Evolutionary conservation across 306 rosid species (phyloP).

Genomic region (Vigna angularis): DNA sequence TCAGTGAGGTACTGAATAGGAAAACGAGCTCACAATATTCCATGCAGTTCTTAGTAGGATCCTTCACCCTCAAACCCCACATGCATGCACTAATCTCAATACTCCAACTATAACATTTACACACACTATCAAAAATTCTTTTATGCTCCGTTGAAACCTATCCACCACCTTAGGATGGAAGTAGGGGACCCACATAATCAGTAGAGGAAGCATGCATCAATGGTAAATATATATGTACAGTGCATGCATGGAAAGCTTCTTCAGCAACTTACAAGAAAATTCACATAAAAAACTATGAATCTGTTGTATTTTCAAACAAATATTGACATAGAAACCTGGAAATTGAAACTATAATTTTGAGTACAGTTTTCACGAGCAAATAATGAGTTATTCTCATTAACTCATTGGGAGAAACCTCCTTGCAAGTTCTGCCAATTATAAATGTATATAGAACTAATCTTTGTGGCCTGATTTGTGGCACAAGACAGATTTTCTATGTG

Average conservation of each 20-base stretch:
- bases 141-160: not conserved
- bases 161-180: slow-evolving; percentile 6
- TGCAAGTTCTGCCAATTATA: not conserved
- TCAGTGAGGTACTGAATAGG: slow-evolving; percentile 60
- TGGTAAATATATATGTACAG: not conserved
- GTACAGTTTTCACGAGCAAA: not conserved
- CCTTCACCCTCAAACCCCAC: slow-evolving; percentile 53
- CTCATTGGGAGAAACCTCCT: not conserved
- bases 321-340: not conserved
- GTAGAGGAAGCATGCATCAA: not conserved
- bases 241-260: slow-evolving; percentile 17
- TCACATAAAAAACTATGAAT: not conserved
- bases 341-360: not conserved
- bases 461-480: not conserved
- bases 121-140: not conserved
- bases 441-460: not conserved
- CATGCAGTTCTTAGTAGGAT: slow-evolving; percentile 59
- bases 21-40: slow-evolving; percentile 62
- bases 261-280: slow-evolving; percentile 4
- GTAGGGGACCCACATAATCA: not conserved
- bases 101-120: slow-evolving; percentile 29
- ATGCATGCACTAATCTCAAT: slow-evolving; percentile 42
- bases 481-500: not conserved
- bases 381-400: not conserved
- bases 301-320: slow-evolving; percentile 9